These are phyloP conservation scores for Penicillium steckii DNA, from an alignment of 495 filamentous ascomycete genomes.

Conservation along the genomic window DNA sequence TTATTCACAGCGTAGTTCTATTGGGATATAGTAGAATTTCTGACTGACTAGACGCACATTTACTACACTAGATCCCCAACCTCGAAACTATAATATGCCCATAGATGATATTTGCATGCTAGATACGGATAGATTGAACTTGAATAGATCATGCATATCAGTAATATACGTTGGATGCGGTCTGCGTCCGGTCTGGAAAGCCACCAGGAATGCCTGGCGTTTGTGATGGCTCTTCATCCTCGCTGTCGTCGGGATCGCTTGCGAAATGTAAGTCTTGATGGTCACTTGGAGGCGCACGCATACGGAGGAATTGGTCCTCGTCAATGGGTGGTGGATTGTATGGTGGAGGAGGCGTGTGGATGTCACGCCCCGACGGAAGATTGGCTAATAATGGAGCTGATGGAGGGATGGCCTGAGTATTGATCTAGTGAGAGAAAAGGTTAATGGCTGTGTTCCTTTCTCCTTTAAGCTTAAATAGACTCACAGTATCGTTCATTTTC, in stretches of 20 bases:
- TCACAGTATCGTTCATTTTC: constrained; percentile 88
- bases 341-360: constrained; percentile 60
- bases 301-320: constrained; percentile 50
- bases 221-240: constrained; percentile 46
- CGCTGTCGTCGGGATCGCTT: constrained; percentile 44
- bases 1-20: no score
- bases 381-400: constrained; percentile 65
- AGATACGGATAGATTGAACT: background rate
- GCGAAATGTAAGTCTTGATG: constrained; percentile 26
- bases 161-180: constrained; percentile 43
- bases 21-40: no score
- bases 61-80: no score
- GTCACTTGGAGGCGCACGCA: constrained; percentile 44
- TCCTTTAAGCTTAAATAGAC: no score
- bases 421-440: constrained; percentile 55
- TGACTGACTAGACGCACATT: no score
- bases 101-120: no score
- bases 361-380: constrained; percentile 85
- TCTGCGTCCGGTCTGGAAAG: constrained; percentile 37
- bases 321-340: constrained; percentile 61
- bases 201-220: constrained; percentile 43
- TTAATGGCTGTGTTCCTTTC: constrained; percentile 1
- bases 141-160: no score
- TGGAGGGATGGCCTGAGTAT: constrained; percentile 74
- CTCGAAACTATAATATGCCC: no score